Evolutionary conservation across 345 rosid genomes (phyloP), one percentile per base, ranked within the genome.

Genomic region (Stellera chamaejasme): DNA sequence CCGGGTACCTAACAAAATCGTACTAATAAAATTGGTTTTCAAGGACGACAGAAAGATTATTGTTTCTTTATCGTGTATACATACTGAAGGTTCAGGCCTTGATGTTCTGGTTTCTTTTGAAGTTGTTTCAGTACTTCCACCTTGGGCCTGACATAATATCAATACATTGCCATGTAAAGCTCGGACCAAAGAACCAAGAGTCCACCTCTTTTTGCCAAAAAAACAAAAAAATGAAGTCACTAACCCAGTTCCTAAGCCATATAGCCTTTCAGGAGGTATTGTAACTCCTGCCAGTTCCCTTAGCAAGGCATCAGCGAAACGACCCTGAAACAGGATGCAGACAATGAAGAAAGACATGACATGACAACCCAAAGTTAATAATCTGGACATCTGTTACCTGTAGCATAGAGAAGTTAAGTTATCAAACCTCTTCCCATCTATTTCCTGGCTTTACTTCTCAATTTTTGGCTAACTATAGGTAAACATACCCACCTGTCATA

Each of bases 91-190:
- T 19, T 78, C 72, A 82, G 48, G 50, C 90, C 93, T 67, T 79
- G 85, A 67, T 83, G 88, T 72, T 88, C 88, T 62, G 95, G 87
- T 64, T 72, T 80, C 68, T 68, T 66, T 57, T 92, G 89, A 50
- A 92, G 87, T 65, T 77, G 79, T 73, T 92, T 92, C 62, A 88
- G 74, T 62, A 92, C 90, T 78, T 85, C 78, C 51, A 84, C 89
- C 80, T 88, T 88, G 48, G 96, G 95, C 50, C 77, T 76, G 66
- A 53, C 58, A 45, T 23, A n/a, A 63, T 47, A 26, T 41, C 15
- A 55, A 64, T 23, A 39, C 16, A 8, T 27, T 44, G 23, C 2
- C 26, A 61, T 27, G 43, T 44, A 13, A 52, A 44, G 57, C 42
- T 51, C 26, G 42, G 6, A 43, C 11, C 26, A 54, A 28, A 48